These are phyloP conservation scores for Acanthamoeba sp. DNA, from an alignment of 208 protist genomes.

Conservation along the genomic window DNA sequence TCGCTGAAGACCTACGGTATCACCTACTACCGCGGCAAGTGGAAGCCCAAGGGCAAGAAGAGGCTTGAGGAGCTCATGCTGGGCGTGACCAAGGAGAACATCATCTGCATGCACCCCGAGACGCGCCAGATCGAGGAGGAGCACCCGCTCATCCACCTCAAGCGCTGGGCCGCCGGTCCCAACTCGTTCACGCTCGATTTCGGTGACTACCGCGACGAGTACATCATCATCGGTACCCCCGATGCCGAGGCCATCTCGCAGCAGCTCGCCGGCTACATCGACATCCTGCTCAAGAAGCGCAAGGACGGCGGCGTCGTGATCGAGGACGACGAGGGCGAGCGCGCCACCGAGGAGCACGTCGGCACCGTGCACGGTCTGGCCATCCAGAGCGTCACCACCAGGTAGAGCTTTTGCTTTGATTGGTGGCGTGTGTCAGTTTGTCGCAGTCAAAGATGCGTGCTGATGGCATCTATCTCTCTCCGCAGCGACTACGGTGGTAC, in stretches of 20 bases:
- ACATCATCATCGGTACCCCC: constrained; percentile 81
- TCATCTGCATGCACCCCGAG: constrained; percentile 75
- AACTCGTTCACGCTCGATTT: constrained; percentile 91
- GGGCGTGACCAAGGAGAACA: constrained; percentile 72
- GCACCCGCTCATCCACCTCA: constrained; percentile 87
- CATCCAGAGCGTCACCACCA: constrained; percentile 43
- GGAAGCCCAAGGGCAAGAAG: constrained; percentile 77
- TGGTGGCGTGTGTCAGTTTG: constrained; percentile 71
- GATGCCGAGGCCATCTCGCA: constrained; percentile 87
- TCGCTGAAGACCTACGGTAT: constrained; percentile 92
- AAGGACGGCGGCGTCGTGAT: constrained; percentile 79
- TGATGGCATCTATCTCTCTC: constrained; percentile 24
- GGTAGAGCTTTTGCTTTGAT: neutral
- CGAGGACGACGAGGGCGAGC: constrained; percentile 83
- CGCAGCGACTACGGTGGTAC: constrained; percentile 63
- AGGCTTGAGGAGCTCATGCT: constrained; percentile 63
- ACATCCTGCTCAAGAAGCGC: constrained; percentile 86
- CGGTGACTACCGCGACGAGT: constrained; percentile 88
- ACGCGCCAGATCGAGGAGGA: constrained; percentile 77
- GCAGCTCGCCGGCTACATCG: constrained; percentile 89
- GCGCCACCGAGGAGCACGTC: constrained; percentile 81
- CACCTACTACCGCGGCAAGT: constrained; percentile 87
- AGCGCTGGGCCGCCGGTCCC: constrained; percentile 87
- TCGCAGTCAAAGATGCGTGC: constrained; percentile 75
- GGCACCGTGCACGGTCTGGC: constrained; percentile 79